Conservation (phyloP, 1,284 basidiomycete species). For the Cerioporus squamosus region DNA sequence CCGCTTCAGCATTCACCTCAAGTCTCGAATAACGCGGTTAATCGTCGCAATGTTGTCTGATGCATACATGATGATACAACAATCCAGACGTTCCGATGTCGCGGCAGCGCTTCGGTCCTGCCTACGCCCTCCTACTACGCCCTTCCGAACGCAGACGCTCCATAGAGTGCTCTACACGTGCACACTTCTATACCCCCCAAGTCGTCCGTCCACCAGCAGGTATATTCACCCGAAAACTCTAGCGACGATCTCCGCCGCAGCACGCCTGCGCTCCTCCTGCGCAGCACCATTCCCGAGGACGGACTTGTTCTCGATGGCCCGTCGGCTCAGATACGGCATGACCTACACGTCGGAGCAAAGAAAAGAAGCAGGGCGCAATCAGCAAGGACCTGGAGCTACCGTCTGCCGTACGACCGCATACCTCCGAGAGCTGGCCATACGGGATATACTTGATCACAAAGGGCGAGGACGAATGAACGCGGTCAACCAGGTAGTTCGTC, state of each 20-base stretch:
- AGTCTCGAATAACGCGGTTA: too few relatives aligned
- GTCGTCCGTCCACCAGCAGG: too few relatives aligned
- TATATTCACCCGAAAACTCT: slow-evolving; percentile 35
- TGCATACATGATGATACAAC: too few relatives aligned
- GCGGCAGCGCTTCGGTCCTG: too few relatives aligned
- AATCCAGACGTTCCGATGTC: too few relatives aligned
- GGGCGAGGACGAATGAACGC: slow-evolving; percentile 61
- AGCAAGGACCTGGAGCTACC: not conserved
- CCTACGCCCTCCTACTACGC: too few relatives aligned
- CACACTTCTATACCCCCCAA: too few relatives aligned
- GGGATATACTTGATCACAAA: slow-evolving; percentile 86
- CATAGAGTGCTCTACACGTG: too few relatives aligned
- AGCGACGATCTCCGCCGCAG: slow-evolving; percentile 44
- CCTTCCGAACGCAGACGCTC: too few relatives aligned
- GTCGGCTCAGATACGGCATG: slow-evolving; percentile 68
- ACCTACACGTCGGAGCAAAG: slow-evolving; percentile 43
- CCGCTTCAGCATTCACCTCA: too few relatives aligned
- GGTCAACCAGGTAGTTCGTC: slow-evolving; percentile 68
- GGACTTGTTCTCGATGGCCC: slow-evolving; percentile 75
- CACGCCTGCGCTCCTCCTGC: slow-evolving; percentile 46
- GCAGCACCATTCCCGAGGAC: slow-evolving; percentile 61
- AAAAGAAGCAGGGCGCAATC: not conserved
- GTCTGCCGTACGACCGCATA: slow-evolving; percentile 24
- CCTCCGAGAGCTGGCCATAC: slow-evolving; percentile 81
- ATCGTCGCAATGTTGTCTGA: too few relatives aligned